Base-by-base conservation (phyloP, 1,284 basidiomycete species). In the Gymnopus androsaceus region DNA sequence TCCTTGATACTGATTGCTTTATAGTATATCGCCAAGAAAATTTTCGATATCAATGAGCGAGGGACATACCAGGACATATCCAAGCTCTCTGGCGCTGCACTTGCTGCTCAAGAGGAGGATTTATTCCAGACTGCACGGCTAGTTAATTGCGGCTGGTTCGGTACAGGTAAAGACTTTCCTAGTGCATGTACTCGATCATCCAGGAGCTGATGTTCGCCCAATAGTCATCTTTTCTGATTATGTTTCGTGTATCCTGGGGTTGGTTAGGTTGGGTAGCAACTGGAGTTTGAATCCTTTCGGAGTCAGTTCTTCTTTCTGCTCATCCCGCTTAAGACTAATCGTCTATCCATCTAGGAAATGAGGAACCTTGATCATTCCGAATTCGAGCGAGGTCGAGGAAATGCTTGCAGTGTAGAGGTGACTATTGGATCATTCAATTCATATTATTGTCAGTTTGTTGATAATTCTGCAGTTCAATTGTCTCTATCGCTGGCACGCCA, bases 81-180 rank as follows among this genome's bases (percentile, higher is more conserved):
- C 14, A 73, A 61, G 1, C 65, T 84, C 15, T 72, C 72, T 12
- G 63, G 69, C 25, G 62, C 64, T 3, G 72, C 80, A 34, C 64
- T 82, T 1, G 30, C 75, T 31, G 71, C 65, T 17, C 92, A 94
- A 67, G 92, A 94, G 54, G 84, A 92, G 60, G 87, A 92, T 54
- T 75, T 94, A 23, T 94, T 93, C 81, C 83, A 92, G 64, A 90
- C 81, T 11, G 84, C 90, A 0, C 81, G 89, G 4, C 74, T 92
- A 8, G 77, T 90, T 62, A 94, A 94, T 65, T 87, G 83, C 61
- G 83, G 80, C 14, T 92, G 87, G 87, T 93, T 92, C 62, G 85
- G 77, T 27, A 75, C 75, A 56, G 69, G 77, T 78, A 57, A 56
- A 63, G 54, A 12, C 14, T 31, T 19, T 59, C 12, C n/a, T n/a